Evolutionary conservation across 1,139 yeast genomes (phyloP).

Genomic region (Protomyces gravidus): DNA sequence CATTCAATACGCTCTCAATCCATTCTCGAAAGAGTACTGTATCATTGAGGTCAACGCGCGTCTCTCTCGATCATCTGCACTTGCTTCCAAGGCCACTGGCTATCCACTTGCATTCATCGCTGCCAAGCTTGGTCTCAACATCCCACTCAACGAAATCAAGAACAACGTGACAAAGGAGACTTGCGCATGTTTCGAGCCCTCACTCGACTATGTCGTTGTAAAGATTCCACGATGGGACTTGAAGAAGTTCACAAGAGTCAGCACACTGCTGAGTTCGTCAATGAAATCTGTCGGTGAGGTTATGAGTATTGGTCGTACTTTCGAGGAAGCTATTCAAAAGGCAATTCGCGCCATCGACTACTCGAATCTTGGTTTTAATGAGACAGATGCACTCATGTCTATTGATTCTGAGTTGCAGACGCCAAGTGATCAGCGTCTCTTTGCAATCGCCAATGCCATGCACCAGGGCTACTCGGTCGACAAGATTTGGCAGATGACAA

Average conservation of each 20-base stretch:
- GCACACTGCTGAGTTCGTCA: constrained; percentile 79
- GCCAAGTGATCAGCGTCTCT: constrained; percentile 93
- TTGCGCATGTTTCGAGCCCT: constrained; percentile 96
- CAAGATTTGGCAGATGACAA: constrained; percentile 84
- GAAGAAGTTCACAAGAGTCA: constrained; percentile 90
- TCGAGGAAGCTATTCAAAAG: constrained; percentile 96
- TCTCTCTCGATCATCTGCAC: constrained; percentile 93
- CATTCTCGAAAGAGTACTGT: constrained; percentile 90
- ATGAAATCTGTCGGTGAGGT: constrained; percentile 99
- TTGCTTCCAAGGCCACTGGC: constrained; percentile 98
- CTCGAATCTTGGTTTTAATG: constrained; percentile 88
- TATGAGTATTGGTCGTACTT: constrained; percentile 96
- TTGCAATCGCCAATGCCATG: constrained; percentile 92
- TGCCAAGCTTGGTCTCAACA: constrained; percentile 91
- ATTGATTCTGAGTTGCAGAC: constrained; percentile 87
- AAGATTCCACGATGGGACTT: constrained; percentile 99
- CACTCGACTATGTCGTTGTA: constrained; percentile 93
- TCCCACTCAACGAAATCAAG: constrained; percentile 84
- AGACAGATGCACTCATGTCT: constrained; percentile 80
- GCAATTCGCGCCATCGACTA: constrained; percentile 96
- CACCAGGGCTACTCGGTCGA: constrained; percentile 79
- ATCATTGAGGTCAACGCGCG: constrained; percentile 98
- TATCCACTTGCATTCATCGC: constrained; percentile 98
- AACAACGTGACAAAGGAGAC: constrained; percentile 94
- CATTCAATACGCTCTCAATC: constrained; percentile 94